phyloP scores from a whole-genome alignment of 257 asterid species.

The Lycium ferocissimum region DNA sequence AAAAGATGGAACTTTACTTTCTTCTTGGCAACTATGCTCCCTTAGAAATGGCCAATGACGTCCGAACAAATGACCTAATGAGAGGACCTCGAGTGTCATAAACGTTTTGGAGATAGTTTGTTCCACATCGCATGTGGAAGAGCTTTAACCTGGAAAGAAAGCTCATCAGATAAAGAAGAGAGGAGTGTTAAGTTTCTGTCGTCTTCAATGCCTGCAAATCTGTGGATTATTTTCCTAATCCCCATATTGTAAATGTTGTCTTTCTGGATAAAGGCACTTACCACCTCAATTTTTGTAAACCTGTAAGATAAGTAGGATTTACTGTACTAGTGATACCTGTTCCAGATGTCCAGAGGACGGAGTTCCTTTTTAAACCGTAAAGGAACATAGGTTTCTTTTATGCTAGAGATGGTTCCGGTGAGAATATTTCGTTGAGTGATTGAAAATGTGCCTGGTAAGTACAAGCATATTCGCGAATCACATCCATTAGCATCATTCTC shows the following conservation, averaged over 20 bases:
- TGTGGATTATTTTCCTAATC: slow-evolving; percentile 13
- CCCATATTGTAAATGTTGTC: slow-evolving; percentile 15
- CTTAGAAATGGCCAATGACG: slow-evolving; percentile 28
- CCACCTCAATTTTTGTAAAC: slow-evolving; percentile 29
- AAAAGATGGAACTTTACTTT: neutral
- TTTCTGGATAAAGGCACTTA: slow-evolving; percentile 22
- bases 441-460: slow-evolving; percentile 32
- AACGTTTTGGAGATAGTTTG: slow-evolving; percentile 22
- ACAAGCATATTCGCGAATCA: slow-evolving; percentile 21
- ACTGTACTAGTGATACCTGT: slow-evolving; percentile 17
- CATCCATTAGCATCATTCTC: slow-evolving; percentile 25
- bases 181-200: slow-evolving; percentile 28
- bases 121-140: slow-evolving; percentile 5
- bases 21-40: neutral
- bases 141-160: slow-evolving; percentile 34
- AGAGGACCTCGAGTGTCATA: slow-evolving; percentile 28
- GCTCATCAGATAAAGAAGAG: slow-evolving; percentile 30
- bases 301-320: slow-evolving; percentile 32
- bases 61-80: slow-evolving; percentile 32
- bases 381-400: slow-evolving; percentile 22
- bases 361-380: slow-evolving; percentile 32
- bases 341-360: slow-evolving; percentile 27
- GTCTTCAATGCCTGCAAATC: slow-evolving; percentile 29
- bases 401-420: slow-evolving; percentile 30
- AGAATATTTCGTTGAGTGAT: slow-evolving; percentile 34